A percentile compares a stretch with the other conserved stretches of the same genome.
phyloP scores from a whole-genome alignment of 371 early-diverging fungal genomes.

The Homolaphlyctis polyrhiza region DNA sequence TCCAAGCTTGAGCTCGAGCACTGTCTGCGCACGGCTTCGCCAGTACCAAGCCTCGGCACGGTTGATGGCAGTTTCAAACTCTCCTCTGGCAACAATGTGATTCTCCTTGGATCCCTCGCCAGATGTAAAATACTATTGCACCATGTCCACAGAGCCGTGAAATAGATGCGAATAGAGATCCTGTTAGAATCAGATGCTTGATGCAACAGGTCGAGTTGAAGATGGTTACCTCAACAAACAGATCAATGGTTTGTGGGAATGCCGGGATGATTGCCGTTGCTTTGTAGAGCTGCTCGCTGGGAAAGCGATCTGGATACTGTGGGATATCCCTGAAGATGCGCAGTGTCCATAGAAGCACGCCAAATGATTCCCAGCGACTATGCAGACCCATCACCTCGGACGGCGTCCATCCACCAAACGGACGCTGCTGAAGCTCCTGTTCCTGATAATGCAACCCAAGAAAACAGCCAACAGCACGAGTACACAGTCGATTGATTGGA shows the following conservation, averaged over 20 bases:
- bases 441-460: slow-evolving; percentile 14
- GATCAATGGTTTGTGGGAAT: slow-evolving; percentile 37
- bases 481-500: background rate
- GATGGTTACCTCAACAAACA: slow-evolving; percentile 35
- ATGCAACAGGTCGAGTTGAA: background rate
- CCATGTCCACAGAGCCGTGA: background rate
- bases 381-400: slow-evolving; percentile 21
- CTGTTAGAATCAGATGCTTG: slow-evolving; percentile 10
- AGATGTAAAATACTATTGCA: slow-evolving; percentile 10
- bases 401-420: slow-evolving; percentile 29
- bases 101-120: slow-evolving; percentile 21
- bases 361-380: slow-evolving; percentile 51
- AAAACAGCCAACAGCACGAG: background rate
- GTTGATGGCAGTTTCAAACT: slow-evolving; percentile 26
- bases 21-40: slow-evolving; percentile 46
- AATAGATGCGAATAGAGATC: slow-evolving; percentile 1
- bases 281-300: slow-evolving; percentile 38
- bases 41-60: slow-evolving; percentile 54
- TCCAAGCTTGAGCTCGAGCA: slow-evolving; percentile 28
- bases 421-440: slow-evolving; percentile 32
- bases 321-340: slow-evolving; percentile 39
- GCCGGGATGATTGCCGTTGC: slow-evolving; percentile 49
- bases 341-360: slow-evolving; percentile 45
- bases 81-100: slow-evolving; percentile 11
- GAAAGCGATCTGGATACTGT: slow-evolving; percentile 40